Base-by-base conservation (phyloP, 208 protist species). In the Wallacemonas sp. region DNA sequence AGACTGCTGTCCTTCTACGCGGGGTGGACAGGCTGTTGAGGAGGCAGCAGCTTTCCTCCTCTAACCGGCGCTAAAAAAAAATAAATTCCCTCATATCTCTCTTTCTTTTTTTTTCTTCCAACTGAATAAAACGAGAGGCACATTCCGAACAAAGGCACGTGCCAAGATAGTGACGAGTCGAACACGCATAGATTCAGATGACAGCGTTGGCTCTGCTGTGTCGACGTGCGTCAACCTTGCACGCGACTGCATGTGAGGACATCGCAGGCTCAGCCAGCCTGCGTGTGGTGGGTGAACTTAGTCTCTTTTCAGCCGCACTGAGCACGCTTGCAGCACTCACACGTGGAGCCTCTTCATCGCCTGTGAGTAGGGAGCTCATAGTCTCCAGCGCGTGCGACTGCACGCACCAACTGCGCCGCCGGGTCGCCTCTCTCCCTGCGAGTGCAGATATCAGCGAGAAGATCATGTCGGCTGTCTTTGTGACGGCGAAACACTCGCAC, bases 381-480 rank as follows among this genome's bases (percentile, higher is more conserved):
- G 28, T 24, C 4, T 6, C 21, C 1, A 33, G 39, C 31, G 58
- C 70, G 3, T 51, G 51, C 38, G 47, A 33, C 21, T 72, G 30
- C 24, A 62, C 74, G 14, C 51, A 69, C 42, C 64, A 51, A 36
- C 55, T 80, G 24, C n/a, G 51, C 4, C 36, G 9, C 24, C 27
- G 63, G 9, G 47, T 91, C 26, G 19, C 68, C 8, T 61, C 30
- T 36, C 34, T 88, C 22, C 78, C 79, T 1, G 2, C 45, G 0
- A 51, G 60, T 3, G 60, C 51, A 1, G 56, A 63, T 22, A 17
- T 88, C 8, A 26, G 56, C 9, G 54, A 77, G 1, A 80, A 84
- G 2, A 68, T 82, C 12, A 47, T 46, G 26, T 55, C 75, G 27
- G 21, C 66, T 26, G 38, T 88, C 24, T 63, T 91, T 34, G 62